Percentiles rank a stretch among this genome's conserved stretches.
Evolutionary conservation across 2,329 filamentous ascomycete species (phyloP).

Genomic region (Aureobasidium zeae): DNA sequence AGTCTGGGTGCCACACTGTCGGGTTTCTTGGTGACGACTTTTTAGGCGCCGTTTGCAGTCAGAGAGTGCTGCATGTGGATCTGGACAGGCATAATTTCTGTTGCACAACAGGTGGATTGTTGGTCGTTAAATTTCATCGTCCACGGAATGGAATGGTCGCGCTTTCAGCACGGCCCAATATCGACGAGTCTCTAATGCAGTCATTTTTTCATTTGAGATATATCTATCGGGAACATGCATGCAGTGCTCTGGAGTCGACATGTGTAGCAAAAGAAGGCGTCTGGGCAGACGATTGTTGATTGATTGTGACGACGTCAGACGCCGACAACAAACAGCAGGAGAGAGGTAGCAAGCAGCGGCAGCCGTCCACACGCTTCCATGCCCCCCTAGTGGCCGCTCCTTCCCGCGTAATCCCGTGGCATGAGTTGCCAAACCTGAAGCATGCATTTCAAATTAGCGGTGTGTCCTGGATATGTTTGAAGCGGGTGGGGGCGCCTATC

Average conservation of each 20-base stretch:
- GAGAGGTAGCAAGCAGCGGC: conserved; percentile 10
- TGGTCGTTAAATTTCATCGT: not conserved
- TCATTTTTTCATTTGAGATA: not conserved
- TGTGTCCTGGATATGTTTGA: conserved; percentile 13
- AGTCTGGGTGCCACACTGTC: conserved; percentile 8
- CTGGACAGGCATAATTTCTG: not conserved
- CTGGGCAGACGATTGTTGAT: conserved; percentile 8
- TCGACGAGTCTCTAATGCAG: conserved; percentile 4
- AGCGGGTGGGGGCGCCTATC: conserved; percentile 14
- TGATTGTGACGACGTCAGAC: conserved; percentile 2
- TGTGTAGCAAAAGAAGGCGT: conserved; percentile 9
- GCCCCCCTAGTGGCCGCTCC: conserved; percentile 10
- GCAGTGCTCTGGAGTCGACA: conserved; percentile 8
- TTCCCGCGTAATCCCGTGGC: conserved; percentile 2
- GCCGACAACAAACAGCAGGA: conserved; percentile 9
- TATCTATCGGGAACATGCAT: conserved; percentile 4
- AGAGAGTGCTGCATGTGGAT: conserved; percentile 4
- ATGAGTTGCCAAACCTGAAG: conserved; percentile 10
- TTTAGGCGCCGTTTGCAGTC: not conserved
- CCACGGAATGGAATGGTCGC: conserved; percentile 1
- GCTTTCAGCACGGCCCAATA: conserved; percentile 10
- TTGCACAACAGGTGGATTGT: conserved; percentile 11
- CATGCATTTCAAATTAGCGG: conserved; percentile 13
- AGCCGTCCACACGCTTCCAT: conserved; percentile 5
- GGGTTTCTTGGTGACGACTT: conserved; percentile 4